A percentile compares a stretch with the other conserved stretches of the same genome.
These are phyloP conservation scores for Hanseniaspora gamundiae DNA, from an alignment of 1,139 yeast genomes.

Conservation along the genomic window DNA sequence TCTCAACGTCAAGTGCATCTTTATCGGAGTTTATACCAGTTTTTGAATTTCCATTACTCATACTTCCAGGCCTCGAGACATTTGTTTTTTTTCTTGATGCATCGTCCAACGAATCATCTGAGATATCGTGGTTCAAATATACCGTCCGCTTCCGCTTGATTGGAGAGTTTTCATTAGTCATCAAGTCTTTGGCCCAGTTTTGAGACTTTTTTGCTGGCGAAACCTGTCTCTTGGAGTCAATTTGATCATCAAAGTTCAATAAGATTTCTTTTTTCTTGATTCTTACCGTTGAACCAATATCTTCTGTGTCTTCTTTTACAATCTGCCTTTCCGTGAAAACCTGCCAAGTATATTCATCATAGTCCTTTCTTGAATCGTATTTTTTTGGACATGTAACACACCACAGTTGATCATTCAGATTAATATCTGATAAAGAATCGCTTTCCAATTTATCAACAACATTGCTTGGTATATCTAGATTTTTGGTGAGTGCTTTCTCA, in stretches of 20 bases:
- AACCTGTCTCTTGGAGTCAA: not conserved
- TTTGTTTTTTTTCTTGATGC: not conserved
- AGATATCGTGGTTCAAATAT: not conserved
- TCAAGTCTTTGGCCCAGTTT: not conserved
- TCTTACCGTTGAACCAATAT: not conserved
- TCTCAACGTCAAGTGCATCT: slow-evolving; percentile 1
- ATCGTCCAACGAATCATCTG: not conserved
- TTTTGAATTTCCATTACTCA: not conserved
- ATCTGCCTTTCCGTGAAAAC: not conserved
- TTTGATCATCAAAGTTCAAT: not conserved
- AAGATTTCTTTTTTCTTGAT: not conserved
- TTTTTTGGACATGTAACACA: slow-evolving; percentile 23
- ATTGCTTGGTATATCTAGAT: not conserved
- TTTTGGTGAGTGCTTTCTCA: slow-evolving; percentile 1
- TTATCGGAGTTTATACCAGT: not conserved
- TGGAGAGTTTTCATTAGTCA: not conserved
- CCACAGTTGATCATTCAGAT: slow-evolving; percentile 22
- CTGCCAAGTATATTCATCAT: not conserved
- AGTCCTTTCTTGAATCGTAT: not conserved
- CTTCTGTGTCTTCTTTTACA: not conserved
- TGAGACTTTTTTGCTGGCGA: not conserved
- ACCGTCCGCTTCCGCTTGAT: not conserved
- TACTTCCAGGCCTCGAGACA: not conserved
- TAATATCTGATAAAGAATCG: not conserved
- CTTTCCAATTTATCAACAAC: not conserved